phyloP scores from a whole-genome alignment of 2,329 filamentous ascomycete genomes.

The Alternaria hordeiaustralica region DNA sequence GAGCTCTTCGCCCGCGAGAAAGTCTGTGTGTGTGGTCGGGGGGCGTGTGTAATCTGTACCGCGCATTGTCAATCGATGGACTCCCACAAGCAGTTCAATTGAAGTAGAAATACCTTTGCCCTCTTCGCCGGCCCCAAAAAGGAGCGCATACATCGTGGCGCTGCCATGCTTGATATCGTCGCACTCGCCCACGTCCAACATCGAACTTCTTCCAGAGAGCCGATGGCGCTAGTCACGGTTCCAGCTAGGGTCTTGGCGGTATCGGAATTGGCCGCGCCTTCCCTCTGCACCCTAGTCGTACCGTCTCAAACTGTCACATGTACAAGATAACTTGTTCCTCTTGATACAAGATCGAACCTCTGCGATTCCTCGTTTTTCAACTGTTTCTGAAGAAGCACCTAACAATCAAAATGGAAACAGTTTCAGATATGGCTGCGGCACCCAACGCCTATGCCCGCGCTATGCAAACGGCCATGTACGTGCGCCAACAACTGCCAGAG shows the following conservation, averaged over 20 bases:
- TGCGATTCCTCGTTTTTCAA: not conserved
- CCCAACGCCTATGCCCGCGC: slow-evolving; percentile 52
- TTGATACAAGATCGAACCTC: not conserved
- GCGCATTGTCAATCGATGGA: slow-evolving; percentile 21
- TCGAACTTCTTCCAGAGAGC: slow-evolving; percentile 29
- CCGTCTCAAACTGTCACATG: slow-evolving; percentile 16
- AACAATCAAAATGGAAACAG: slow-evolving; percentile 21
- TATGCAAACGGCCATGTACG: slow-evolving; percentile 58
- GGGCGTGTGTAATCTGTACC: slow-evolving; percentile 32
- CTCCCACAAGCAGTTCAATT: not conserved
- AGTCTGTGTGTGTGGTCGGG: slow-evolving; percentile 31
- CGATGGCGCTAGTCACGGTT: slow-evolving; percentile 27
- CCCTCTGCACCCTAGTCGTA: slow-evolving; percentile 30
- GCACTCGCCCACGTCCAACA: slow-evolving; percentile 12
- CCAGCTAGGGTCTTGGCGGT: slow-evolving; percentile 37
- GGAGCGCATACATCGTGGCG: slow-evolving; percentile 53
- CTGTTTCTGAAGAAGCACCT: not conserved
- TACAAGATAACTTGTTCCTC: slow-evolving; percentile 2
- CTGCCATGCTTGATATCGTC: slow-evolving; percentile 50
- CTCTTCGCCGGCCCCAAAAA: slow-evolving; percentile 53
- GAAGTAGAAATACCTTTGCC: slow-evolving; percentile 44
- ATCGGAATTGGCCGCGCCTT: slow-evolving; percentile 41
- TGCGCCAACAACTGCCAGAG: slow-evolving; percentile 59
- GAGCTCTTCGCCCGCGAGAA: slow-evolving; percentile 32
- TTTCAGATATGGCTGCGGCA: slow-evolving; percentile 33